Conservation (phyloP, 2,329 filamentous ascomycete species). For the Exophiala bonariae region DNA sequence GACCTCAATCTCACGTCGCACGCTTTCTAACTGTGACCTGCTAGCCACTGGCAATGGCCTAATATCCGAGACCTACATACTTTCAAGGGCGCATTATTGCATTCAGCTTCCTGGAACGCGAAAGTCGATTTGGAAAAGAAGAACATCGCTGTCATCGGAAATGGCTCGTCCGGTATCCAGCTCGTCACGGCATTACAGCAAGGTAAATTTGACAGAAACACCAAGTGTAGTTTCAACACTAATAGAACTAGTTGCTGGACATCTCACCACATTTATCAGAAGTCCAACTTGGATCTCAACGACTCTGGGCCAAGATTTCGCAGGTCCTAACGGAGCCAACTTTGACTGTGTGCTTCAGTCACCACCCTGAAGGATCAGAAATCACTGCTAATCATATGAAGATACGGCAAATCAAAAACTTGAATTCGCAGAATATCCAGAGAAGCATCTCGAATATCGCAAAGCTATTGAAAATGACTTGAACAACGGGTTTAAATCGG, state of each 20-base stretch:
- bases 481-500: constrained; percentile 28
- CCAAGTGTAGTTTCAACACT: constrained; percentile 27
- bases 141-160: constrained; percentile 30
- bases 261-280: constrained; percentile 4
- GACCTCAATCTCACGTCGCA: no score
- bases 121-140: constrained; percentile 46
- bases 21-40: no score
- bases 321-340: constrained; percentile 34
- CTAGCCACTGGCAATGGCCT: constrained; percentile 11
- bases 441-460: constrained; percentile 32
- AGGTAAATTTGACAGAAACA: constrained; percentile 20
- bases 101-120: constrained; percentile 41
- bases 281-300: constrained; percentile 8
- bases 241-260: constrained; percentile 28
- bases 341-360: constrained; percentile 35
- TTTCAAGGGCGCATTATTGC: constrained; percentile 37
- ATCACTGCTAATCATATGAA: constrained; percentile 24
- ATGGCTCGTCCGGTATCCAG: constrained; percentile 31
- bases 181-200: constrained; percentile 39
- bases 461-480: constrained; percentile 34
- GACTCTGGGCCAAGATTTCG: no score
- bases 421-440: constrained; percentile 20
- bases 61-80: constrained; percentile 28
- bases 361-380: constrained; percentile 32
- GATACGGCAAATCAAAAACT: constrained; percentile 28